These are phyloP conservation scores for Lotmaria passim DNA, from an alignment of 208 protist species.

Conservation along the genomic window DNA sequence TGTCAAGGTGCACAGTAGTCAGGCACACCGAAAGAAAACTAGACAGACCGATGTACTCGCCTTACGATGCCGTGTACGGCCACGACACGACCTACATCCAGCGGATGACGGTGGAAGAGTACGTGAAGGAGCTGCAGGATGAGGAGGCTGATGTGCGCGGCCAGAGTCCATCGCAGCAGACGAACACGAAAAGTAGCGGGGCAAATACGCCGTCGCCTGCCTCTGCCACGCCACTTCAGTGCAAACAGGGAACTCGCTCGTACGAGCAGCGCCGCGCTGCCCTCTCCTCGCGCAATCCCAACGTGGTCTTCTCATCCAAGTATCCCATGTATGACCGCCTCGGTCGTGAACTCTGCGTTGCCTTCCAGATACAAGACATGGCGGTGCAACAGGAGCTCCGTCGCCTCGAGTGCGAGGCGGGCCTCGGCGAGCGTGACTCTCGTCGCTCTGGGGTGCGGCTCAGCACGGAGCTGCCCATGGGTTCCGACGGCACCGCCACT, in stretches of 20 bases:
- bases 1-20: not conserved
- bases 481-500: conserved; percentile 28
- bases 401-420: conserved; percentile 37
- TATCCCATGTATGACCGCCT: conserved; percentile 78
- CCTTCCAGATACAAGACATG: conserved; percentile 82
- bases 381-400: conserved; percentile 68
- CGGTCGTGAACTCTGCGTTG: conserved; percentile 78
- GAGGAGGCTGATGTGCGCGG: conserved; percentile 36
- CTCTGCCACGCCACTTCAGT: not conserved
- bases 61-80: conserved; percentile 68
- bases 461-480: conserved; percentile 53
- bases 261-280: conserved; percentile 46
- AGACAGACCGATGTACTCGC: conserved; percentile 49
- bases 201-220: not conserved
- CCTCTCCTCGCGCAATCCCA: conserved; percentile 67
- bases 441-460: conserved; percentile 76
- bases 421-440: conserved; percentile 20
- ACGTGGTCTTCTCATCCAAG: conserved; percentile 71
- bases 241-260: not conserved
- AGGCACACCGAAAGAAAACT: not conserved
- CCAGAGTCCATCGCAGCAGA: conserved; percentile 4
- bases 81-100: conserved; percentile 76
- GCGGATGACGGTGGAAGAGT: conserved; percentile 71
- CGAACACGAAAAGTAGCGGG: conserved; percentile 1
- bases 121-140: conserved; percentile 57